Conservation (phyloP, 1,284 basidiomycete species). For the Trametes sp. region DNA sequence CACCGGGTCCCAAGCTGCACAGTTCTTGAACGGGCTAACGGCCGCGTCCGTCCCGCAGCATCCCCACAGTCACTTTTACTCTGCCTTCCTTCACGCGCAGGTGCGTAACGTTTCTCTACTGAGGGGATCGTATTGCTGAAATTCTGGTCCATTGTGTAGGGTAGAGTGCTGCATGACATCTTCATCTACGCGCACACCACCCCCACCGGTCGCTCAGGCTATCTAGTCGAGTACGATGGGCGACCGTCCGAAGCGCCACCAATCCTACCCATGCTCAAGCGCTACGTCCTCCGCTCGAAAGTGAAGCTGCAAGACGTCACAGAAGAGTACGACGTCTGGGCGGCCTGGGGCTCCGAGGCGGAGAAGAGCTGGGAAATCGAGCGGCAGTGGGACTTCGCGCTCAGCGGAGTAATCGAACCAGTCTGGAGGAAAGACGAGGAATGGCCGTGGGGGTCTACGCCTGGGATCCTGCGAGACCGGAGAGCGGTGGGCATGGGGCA, state of each 20-base stretch:
- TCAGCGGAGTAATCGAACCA: constrained; percentile 75
- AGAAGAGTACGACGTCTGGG: constrained; percentile 81
- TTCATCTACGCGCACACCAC: constrained; percentile 80
- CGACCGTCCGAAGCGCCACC: constrained; percentile 62
- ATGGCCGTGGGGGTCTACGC: constrained; percentile 70
- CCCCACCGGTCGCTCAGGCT: constrained; percentile 57
- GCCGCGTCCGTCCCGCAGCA: constrained; percentile 64
- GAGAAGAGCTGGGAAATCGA: constrained; percentile 48
- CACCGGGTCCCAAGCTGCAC: constrained; percentile 82
- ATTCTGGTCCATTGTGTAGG: constrained; percentile 54
- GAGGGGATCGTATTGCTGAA: constrained; percentile 9
- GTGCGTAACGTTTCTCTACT: constrained; percentile 47
- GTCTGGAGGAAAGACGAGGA: constrained; percentile 56
- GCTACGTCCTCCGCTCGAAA: constrained; percentile 90
- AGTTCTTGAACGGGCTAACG: constrained; percentile 91
- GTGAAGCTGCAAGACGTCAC: constrained; percentile 84
- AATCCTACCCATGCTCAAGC: constrained; percentile 75
- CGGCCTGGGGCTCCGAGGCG: constrained; percentile 72
- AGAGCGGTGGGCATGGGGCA: constrained; percentile 82
- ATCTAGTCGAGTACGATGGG: constrained; percentile 80
- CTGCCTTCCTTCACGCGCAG: constrained; percentile 88
- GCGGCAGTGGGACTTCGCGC: constrained; percentile 61
- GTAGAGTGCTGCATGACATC: constrained; percentile 88
- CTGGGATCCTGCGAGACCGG: constrained; percentile 67
- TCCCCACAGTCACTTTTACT: constrained; percentile 69